phyloP scores from a whole-genome alignment of 75 land plant genomes.

The Pinus albicaulis region DNA sequence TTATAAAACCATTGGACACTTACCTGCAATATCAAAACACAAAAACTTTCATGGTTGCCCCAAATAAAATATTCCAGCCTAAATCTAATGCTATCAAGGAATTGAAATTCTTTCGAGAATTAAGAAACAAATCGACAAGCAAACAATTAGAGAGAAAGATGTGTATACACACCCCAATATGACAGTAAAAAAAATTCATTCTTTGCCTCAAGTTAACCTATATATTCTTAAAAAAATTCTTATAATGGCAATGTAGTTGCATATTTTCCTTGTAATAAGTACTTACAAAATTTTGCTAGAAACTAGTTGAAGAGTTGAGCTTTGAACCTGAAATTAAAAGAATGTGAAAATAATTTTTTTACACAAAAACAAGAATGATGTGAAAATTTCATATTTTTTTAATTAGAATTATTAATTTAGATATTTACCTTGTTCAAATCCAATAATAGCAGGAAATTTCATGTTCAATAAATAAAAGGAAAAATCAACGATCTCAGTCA shows the following conservation, averaged over 20 bases:
- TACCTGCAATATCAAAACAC: neutral
- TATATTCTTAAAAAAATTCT: neutral
- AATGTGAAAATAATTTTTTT: neutral
- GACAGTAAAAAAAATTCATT: too few species aligned
- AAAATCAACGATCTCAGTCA: slow-evolving; percentile 75
- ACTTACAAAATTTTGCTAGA: neutral
- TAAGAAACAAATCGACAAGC: neutral
- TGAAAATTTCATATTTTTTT: too few species aligned
- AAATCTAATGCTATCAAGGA: neutral
- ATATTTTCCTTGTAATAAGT: neutral
- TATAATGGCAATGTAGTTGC: too few species aligned
- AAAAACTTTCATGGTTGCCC: neutral
- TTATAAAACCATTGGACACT: neutral
- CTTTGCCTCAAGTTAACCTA: neutral
- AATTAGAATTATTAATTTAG: neutral
- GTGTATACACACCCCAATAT: neutral
- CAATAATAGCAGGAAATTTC: neutral
- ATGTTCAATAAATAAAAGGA: neutral
- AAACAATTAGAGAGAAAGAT: neutral
- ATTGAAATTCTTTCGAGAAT: neutral
- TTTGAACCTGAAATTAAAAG: neutral
- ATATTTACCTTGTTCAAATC: slow-evolving; percentile 4
- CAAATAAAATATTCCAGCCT: neutral
- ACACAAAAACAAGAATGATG: neutral
- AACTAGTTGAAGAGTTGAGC: neutral